Conservation (phyloP, 345 rosid species). For the Salix dunnii region DNA sequence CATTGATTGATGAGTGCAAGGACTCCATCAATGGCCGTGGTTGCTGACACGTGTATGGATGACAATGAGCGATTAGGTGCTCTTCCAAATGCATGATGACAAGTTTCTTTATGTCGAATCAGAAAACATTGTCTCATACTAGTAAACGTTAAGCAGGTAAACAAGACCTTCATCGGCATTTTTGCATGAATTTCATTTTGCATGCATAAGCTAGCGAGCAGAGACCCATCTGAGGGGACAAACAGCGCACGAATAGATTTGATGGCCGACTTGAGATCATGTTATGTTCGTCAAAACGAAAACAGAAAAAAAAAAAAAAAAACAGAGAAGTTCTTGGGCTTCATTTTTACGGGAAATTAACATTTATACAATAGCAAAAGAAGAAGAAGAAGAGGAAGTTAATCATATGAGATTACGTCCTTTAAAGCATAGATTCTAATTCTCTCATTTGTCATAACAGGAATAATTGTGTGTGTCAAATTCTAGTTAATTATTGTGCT, state of each 20-base stretch:
- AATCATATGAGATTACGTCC: not conserved
- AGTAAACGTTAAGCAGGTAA: not conserved
- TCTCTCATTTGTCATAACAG: not conserved
- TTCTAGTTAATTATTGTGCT: not conserved
- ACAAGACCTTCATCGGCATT: not conserved
- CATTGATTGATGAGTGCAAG: not conserved
- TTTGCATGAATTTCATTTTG: not conserved
- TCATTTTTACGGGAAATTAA: not conserved
- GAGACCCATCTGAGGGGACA: not conserved
- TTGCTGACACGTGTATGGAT: slow-evolving; percentile 22
- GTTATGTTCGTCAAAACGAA: not conserved
- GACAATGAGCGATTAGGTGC: slow-evolving; percentile 8
- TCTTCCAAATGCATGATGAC: slow-evolving; percentile 36
- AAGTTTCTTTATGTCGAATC: slow-evolving; percentile 35
- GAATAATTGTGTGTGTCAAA: not conserved
- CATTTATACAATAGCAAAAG: not conserved
- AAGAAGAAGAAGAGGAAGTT: not conserved
- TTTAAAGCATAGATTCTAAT: not conserved
- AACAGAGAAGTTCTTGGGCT: not conserved
- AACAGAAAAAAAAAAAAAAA: too few relatives aligned
- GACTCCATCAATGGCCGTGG: not conserved
- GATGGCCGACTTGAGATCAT: not conserved
- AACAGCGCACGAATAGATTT: not conserved
- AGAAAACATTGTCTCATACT: not conserved
- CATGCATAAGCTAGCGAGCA: not conserved